Evolutionary conservation across 2,329 filamentous ascomycete species (phyloP).

Genomic region (Apiospora arundinis): DNA sequence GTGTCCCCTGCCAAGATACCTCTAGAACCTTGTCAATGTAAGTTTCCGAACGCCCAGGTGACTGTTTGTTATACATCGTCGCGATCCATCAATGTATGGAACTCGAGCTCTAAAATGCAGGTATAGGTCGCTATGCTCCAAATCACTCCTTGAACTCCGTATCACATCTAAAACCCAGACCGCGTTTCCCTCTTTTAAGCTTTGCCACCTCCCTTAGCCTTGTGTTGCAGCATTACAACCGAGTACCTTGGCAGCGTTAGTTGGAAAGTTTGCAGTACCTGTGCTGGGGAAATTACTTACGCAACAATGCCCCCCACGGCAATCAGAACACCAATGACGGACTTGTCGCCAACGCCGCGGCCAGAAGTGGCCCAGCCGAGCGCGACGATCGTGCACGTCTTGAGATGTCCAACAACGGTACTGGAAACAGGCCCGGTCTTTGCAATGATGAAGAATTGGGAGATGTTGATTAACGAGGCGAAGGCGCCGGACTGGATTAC

Average conservation of each 20-base stretch:
- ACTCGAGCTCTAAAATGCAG: background rate
- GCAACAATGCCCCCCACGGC: slow-evolving; percentile 63
- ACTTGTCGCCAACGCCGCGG: slow-evolving; percentile 61
- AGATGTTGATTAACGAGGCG: slow-evolving; percentile 70
- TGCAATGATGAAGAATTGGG: slow-evolving; percentile 67
- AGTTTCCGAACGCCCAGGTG: slow-evolving; percentile 4
- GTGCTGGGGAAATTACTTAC: slow-evolving; percentile 47
- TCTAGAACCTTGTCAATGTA: background rate
- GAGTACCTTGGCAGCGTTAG: slow-evolving; percentile 24
- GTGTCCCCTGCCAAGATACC: background rate
- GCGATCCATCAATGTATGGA: background rate
- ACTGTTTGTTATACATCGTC: slow-evolving; percentile 9
- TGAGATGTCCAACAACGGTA: slow-evolving; percentile 70
- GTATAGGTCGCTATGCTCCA: slow-evolving; percentile 14
- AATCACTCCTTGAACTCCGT: background rate
- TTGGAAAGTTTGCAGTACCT: background rate
- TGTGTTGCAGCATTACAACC: slow-evolving; percentile 25
- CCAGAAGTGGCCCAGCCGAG: slow-evolving; percentile 66
- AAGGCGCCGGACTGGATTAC: slow-evolving; percentile 62
- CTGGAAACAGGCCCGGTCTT: slow-evolving; percentile 68
- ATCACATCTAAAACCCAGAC: background rate
- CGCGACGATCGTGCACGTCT: slow-evolving; percentile 70
- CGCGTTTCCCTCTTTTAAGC: background rate
- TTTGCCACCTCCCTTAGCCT: slow-evolving; percentile 20
- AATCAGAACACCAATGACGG: slow-evolving; percentile 59